These are phyloP conservation scores for Candida lessepsii DNA, from an alignment of 805 yeast species.

Conservation along the genomic window DNA sequence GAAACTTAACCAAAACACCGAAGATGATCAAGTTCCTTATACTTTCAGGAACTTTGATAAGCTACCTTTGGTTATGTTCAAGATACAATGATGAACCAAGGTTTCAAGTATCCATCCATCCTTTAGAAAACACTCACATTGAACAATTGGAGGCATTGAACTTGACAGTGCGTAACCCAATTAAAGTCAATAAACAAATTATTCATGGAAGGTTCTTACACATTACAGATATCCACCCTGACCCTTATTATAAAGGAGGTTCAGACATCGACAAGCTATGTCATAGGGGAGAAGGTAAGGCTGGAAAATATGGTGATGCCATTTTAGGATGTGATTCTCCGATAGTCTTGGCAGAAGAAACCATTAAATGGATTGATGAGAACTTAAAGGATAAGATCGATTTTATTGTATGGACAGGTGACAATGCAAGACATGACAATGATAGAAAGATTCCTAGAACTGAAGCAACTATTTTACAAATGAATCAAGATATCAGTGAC, in stretches of 20 bases:
- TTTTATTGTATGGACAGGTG: constrained; percentile 90
- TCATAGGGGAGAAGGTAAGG: constrained; percentile 55
- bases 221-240: constrained; percentile 86
- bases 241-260: constrained; percentile 59
- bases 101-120: constrained; percentile 1
- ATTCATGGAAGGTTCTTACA: constrained; percentile 82
- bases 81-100: not conserved
- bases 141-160: constrained; percentile 18
- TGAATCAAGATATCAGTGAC: constrained; percentile 59
- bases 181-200: constrained; percentile 25
- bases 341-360: constrained; percentile 53
- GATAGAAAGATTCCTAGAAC: constrained; percentile 74
- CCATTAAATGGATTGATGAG: constrained; percentile 63
- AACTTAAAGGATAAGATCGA: constrained; percentile 75
- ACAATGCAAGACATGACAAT: constrained; percentile 80
- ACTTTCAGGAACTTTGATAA: constrained; percentile 2
- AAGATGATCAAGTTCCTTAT: constrained; percentile 8
- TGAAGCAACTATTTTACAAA: constrained; percentile 65
- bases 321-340: constrained; percentile 79
- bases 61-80: constrained; percentile 14
- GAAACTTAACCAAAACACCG: constrained; percentile 2
- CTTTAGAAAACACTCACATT: constrained; percentile 4
- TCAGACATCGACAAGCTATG: constrained; percentile 48
- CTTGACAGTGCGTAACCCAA: constrained; percentile 33
- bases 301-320: constrained; percentile 74